These are phyloP conservation scores for Hirsutella rhossiliensis DNA, from an alignment of 2,329 filamentous ascomycete genomes.

Conservation along the genomic window DNA sequence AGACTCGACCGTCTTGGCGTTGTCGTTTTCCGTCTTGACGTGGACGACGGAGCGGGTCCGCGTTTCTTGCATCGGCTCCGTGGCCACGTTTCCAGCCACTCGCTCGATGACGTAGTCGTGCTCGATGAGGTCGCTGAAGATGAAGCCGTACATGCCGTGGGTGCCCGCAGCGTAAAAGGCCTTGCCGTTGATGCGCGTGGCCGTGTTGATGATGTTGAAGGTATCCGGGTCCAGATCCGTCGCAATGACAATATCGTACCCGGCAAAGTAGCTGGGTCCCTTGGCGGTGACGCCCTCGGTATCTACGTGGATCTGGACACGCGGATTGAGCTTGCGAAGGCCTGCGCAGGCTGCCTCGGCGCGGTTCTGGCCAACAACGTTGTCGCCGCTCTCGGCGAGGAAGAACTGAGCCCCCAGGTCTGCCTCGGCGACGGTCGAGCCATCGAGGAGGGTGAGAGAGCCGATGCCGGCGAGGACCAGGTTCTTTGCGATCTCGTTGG, in stretches of 20 bases:
- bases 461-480: constrained; percentile 88
- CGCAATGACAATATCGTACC: constrained; percentile 78
- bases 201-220: constrained; percentile 72
- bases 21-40: constrained; percentile 58
- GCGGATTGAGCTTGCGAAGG: constrained; percentile 77
- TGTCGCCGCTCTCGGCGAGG: constrained; percentile 43
- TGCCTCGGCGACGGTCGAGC: constrained; percentile 59
- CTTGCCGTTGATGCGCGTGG: constrained; percentile 63
- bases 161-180: constrained; percentile 83
- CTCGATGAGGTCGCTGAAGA: constrained; percentile 84
- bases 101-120: constrained; percentile 87
- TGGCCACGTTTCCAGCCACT: constrained; percentile 63
- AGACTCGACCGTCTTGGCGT: constrained; percentile 60
- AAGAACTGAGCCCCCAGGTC: constrained; percentile 82
- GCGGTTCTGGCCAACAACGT: constrained; percentile 67
- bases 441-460: constrained; percentile 79
- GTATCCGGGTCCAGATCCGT: constrained; percentile 72
- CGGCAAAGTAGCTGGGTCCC: constrained; percentile 59
- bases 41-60: constrained; percentile 64
- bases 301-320: constrained; percentile 66
- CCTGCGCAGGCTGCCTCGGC: constrained; percentile 69
- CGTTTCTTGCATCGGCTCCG: constrained; percentile 52
- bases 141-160: constrained; percentile 87
- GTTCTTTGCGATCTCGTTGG: constrained; percentile 94
- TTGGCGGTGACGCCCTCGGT: constrained; percentile 55